Base-by-base conservation (phyloP, 176 grass and related monocot species). In the Pharus latifolius region DNA sequence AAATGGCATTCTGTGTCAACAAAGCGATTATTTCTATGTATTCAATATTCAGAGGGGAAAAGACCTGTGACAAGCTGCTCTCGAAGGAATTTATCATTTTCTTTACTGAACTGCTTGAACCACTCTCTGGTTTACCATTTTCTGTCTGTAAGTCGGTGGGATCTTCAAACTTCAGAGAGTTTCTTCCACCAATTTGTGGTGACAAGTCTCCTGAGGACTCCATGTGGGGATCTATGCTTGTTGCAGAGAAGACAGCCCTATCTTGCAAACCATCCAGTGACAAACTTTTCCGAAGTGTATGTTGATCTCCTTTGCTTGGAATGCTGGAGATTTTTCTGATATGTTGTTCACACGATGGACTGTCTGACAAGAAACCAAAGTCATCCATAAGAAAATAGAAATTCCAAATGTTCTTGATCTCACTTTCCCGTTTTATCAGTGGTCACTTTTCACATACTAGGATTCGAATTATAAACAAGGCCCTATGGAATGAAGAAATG, bases 21-120 rank as follows among this genome's bases (percentile, higher is more conserved):
- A 13, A 29, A 27, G 38, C 13, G 1, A 7, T 72, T 26, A 0
- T 68, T 26, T 28, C 17, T n/a, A n/a, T n/a, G n/a, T n/a, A n/a
- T n/a, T 26, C 4, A 29, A 60, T 70, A 41, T 24, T 30, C 14
- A 32, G 27, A 62, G 18, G 27, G 45, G 7, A 18, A 1, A 16
- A 1, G 33, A 85, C 82, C 82, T 85, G 75, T 6, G 35, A 15
- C 28, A 46, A 54, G 46, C 69, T 55, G 62, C 22, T 38, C 52
- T 85, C 62, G 4, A 85, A 55, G 53, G 76, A 19, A 30, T 27
- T 63, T 61, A 74, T 69, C 76, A 75, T 80, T 46, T 69, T 79
- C 82, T 63, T 80, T 9, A 85, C 82, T 0, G 69, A 56, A 48
- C 63, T 85, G 24, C 45, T 68, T 74, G 60, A 41, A 46, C 35